A percentile compares a stretch with the other conserved stretches of the same genome.
These are phyloP conservation scores for Leishmania aethiopica DNA, from an alignment of 208 protist species.

Conservation along the genomic window DNA sequence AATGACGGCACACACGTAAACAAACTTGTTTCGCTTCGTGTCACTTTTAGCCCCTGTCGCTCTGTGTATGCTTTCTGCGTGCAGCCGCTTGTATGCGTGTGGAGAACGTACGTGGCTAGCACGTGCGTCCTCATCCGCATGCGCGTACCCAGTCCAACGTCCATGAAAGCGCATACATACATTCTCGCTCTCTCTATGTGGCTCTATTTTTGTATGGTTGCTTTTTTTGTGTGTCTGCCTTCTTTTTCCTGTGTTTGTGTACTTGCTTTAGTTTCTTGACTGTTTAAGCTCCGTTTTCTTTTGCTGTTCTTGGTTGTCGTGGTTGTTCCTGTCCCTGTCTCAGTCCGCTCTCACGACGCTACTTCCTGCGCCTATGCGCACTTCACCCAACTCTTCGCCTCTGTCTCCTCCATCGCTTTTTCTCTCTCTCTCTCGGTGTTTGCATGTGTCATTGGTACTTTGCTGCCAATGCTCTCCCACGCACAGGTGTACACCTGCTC, in stretches of 20 bases:
- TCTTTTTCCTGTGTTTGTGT: neutral
- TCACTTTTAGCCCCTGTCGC: neutral
- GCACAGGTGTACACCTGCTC: neutral
- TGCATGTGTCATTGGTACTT: neutral
- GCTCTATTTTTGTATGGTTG: neutral
- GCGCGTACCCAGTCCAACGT: neutral
- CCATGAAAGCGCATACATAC: neutral
- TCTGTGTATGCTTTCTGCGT: neutral
- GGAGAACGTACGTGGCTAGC: neutral
- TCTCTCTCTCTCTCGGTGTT: neutral
- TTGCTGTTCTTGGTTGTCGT: neutral
- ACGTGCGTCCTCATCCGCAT: neutral
- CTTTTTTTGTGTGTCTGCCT: neutral
- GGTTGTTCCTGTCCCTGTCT: neutral
- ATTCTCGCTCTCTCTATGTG: neutral
- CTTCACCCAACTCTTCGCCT: neutral
- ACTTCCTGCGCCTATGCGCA: neutral
- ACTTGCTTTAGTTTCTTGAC: neutral
- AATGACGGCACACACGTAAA: neutral
- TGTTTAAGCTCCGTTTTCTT: neutral
- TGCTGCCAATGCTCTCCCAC: neutral
- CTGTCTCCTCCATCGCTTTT: neutral
- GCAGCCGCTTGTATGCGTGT: neutral
- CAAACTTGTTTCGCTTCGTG: neutral
- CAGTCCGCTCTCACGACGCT: neutral